Conservation (phyloP, 164 flowering plant genomes). For the Annona cherimola region DNA sequence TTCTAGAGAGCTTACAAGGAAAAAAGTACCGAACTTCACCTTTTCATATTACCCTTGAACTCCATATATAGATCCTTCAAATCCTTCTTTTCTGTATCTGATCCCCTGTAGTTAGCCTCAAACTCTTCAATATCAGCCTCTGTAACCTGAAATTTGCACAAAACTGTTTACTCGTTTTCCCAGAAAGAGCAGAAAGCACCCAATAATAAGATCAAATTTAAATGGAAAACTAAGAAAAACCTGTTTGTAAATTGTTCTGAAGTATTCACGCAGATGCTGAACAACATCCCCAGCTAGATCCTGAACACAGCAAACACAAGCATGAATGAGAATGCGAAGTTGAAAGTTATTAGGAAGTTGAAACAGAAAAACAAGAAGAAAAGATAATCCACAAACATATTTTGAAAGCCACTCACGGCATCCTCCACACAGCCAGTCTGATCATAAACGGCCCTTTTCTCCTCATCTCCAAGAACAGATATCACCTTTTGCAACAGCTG, state of each 20-base stretch:
- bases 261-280: slow-evolving; percentile 60
- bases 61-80: slow-evolving; percentile 65
- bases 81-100: slow-evolving; percentile 81
- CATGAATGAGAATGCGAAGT: background rate
- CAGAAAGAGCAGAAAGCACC: background rate
- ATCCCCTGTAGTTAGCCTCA: slow-evolving; percentile 92
- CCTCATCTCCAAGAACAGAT: slow-evolving; percentile 92
- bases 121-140: slow-evolving; percentile 94
- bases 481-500: slow-evolving; percentile 94
- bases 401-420: slow-evolving; percentile 55
- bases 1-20: background rate
- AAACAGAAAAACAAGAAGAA: background rate
- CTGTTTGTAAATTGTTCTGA: slow-evolving; percentile 80
- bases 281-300: slow-evolving; percentile 74
- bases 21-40: slow-evolving; percentile 26
- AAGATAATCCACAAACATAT: background rate
- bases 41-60: slow-evolving; percentile 88
- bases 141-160: slow-evolving; percentile 53
- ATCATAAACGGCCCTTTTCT: slow-evolving; percentile 88
- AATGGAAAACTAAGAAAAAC: slow-evolving; percentile 21
- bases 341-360: background rate
- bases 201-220: background rate
- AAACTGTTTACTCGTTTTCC: background rate
- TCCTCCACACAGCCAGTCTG: slow-evolving; percentile 96
- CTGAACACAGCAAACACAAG: slow-evolving; percentile 28